Base-by-base conservation (phyloP, 75 land plant genomes). In the Larix kaempferi region DNA sequence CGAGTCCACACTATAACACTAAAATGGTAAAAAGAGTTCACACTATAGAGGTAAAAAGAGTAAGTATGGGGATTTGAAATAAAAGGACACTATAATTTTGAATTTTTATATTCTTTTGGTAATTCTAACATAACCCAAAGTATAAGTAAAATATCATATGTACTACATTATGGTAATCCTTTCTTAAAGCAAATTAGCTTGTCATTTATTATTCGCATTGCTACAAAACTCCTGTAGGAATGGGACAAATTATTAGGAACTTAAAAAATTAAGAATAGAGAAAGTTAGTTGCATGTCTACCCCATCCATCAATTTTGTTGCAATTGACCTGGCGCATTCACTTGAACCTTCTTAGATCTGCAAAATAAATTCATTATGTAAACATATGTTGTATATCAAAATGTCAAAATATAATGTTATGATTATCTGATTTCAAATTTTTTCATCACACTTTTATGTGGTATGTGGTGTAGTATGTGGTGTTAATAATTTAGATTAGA, bases 281-380 rank as follows among this genome's bases (percentile, higher is more conserved):
- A 39, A 69, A n/a, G 0, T 69, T 4, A n/a, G 16, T 7, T 69
- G 72, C 15, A 11, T 41, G 69, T 93, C 96, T 55, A 93, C 81
- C 26, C 78, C 94, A 21, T 93, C 96, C 27, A 95, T 82, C 25
- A 95, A 79, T 75, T 89, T 93, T 73, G 91, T 90, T 44, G 96
- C 98, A 41, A 95, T 87, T 3, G 91, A 87, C 59, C 94, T 81
- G 0, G 98, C 96, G 87, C 89, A 93, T 1, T 91, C 83, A 4
- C 89, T 84, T 52, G 98, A 86, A 0, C 96, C 98, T 82, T 95
- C 98, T 79, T 76, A 77, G 37, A 95, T 93, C 98, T 95, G 94
- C 86, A 85, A 60, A 22, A 15, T 17, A 59, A 17, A 39, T 23
- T 35, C 27, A 14, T 33, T 23, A 10, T 22, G 37, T 66, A 23